Evolutionary conservation across 345 rosid species (phyloP), one percentile per base, ranked within the genome.

Genomic region (Sonneratia caseolaris): DNA sequence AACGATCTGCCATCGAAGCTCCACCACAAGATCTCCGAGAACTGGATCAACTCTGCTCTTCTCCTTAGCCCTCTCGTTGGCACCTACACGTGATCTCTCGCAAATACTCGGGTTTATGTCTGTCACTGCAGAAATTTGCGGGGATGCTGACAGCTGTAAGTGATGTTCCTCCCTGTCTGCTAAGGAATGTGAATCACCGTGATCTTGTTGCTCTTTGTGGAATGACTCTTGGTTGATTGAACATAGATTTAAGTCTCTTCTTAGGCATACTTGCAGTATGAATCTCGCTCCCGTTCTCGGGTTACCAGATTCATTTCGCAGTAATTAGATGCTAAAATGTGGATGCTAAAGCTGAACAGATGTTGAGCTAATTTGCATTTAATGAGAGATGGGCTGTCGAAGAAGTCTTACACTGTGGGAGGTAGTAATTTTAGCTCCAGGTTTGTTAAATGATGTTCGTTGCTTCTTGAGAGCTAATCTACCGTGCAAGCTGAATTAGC

Each of bases 21-120:
- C 78, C 84, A 81, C 51, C 97, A 92, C 83, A 92, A 92, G 84
- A 82, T 92, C 75, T 74, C 92, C 64, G 96, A 92, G 78, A 92
- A 89, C 75, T 92, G 97, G 97, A 79, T 88, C 88, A 84, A 82
- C 81, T 81, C 93, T 78, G 67, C 81, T 70, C 89, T 90, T 76
- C 87, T 92, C 70, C 81, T 90, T 55, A 48, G 76, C 36, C 97
- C 97, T 36, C 78, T 89, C 76, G 71, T 90, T 75, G 88, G 85
- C 81, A 78, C 82, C 70, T 88, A 87, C 78, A 0, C 86, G 96
- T 91, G 82, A 24, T n/a, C 40, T 43, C 22, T 59, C 10, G 3
- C n/a, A 14, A 67, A 6, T 27, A 36, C 66, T n/a, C 36, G 8
- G 2, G 37, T 61, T 27, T 32, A 24, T 19, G 19, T 24, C 18